Evolutionary conservation across 2,329 filamentous ascomycete genomes (phyloP), one percentile per base, ranked within the genome.

Genomic region (Ophiocordyceps robertsii): DNA sequence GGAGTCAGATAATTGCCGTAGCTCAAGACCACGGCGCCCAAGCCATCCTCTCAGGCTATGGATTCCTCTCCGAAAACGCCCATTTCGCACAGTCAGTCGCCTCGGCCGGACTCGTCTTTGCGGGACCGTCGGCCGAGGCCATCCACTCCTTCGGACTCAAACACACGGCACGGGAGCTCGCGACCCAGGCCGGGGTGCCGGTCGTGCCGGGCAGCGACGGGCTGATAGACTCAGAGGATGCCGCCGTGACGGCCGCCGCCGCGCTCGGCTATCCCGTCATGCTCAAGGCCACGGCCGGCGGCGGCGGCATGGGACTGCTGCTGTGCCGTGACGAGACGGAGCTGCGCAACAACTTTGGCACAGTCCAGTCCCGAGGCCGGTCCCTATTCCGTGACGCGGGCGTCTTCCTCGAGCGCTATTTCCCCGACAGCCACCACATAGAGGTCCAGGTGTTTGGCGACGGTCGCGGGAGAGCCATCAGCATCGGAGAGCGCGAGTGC

Each of bases 361-460:
- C 60, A n/a, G 77, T 80, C 2, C 65, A 72, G 46, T 73, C 69
- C 2, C 64, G 76, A 36, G 75, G 71, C 0, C 59, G 67, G 41
- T 67, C 72, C 0, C 62, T 81, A 0, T 83, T 82, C 58, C 73
- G 74, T 46, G 72, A 81, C 48, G 57, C 67, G 0, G 77, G 75
- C 0, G 66, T 82, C 5, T 77, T 82, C 47, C 66, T 84, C 29
- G 79, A 84, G 52, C 67, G 67, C 19, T 84, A 75, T 51, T 78
- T 75, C 40, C 70, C 73, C 0, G 65, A 66, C 1, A 72, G 70
- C 16, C 70, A 73, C 40, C 80, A 84, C 16, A 73, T 84, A 29
- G 79, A 84, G 53, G 74, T 83, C 0, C 80, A 83, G 48, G 65
- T 84, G 2, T 75, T 82, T 47, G 80, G 80, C 10, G 78, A 84